Conservation (phyloP, 768 basidiomycete genomes). For the Hortiboletus flavorubellus region DNA sequence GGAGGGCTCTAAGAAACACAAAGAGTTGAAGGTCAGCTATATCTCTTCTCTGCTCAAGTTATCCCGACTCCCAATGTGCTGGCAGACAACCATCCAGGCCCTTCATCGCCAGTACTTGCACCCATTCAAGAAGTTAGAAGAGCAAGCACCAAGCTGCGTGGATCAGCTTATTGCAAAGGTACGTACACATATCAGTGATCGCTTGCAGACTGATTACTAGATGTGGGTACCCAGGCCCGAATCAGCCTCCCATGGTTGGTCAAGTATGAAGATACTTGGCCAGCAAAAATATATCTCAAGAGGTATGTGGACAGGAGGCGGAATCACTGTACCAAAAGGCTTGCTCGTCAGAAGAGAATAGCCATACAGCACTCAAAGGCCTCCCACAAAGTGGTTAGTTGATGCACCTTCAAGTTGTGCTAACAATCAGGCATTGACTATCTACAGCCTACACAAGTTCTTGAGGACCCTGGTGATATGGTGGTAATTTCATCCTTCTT, state of each 20-base stretch:
- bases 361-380: background rate
- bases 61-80: background rate
- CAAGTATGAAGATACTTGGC: slow-evolving; percentile 19
- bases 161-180: slow-evolving; percentile 11
- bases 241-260: slow-evolving; percentile 17
- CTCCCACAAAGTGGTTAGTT: background rate
- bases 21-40: slow-evolving; percentile 1
- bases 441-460: background rate
- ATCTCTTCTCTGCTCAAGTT: background rate
- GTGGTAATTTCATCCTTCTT: slow-evolving; percentile 7
- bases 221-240: slow-evolving; percentile 5
- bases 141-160: slow-evolving; percentile 7
- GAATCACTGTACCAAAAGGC: background rate
- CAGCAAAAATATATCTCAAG: slow-evolving; percentile 18
- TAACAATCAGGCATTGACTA: background rate
- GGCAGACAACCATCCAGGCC: slow-evolving; percentile 5
- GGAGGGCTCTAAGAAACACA: slow-evolving; percentile 4
- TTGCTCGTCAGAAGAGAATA: background rate
- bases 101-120: slow-evolving; percentile 7
- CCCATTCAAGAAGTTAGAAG: slow-evolving; percentile 16
- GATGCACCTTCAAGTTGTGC: background rate
- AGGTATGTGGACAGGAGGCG: slow-evolving; percentile 13
- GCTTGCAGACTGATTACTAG: background rate
- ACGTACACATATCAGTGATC: background rate
- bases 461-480: background rate